Percentiles rank a stretch among this genome's conserved stretches.
Evolutionary conservation across 257 asterid species (phyloP).

Genomic region (Penstemon davidsonii): DNA sequence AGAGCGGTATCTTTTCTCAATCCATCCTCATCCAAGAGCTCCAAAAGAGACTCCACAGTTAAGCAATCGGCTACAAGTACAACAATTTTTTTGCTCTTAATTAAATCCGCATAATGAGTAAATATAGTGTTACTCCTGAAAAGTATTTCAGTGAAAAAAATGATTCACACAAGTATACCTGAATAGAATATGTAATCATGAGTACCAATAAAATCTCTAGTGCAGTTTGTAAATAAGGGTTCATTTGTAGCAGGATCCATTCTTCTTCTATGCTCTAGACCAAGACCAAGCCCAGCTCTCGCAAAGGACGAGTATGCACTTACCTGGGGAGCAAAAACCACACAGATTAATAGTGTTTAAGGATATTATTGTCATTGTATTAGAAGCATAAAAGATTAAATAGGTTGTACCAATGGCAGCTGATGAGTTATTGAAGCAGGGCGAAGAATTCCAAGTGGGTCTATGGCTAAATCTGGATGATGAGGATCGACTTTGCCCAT

Average conservation of each 20-base stretch:
- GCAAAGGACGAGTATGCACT: constrained; percentile 99
- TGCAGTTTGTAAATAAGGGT: constrained; percentile 89
- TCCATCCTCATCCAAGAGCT: constrained; percentile 94
- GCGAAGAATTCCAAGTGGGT: constrained; percentile 87
- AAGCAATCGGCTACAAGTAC: constrained; percentile 70
- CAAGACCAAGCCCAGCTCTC: constrained; percentile 67
- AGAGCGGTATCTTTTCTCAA: constrained; percentile 95
- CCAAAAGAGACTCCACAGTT: constrained; percentile 87
- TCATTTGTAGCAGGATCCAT: constrained; percentile 87
- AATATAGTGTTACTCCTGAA: constrained; percentile 12
- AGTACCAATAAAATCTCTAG: constrained; percentile 90
- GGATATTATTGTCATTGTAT: not conserved
- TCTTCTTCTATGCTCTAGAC: constrained; percentile 80
- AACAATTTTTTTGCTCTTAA: not conserved
- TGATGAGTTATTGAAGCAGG: constrained; percentile 72
- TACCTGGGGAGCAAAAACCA: constrained; percentile 50
- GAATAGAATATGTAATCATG: constrained; percentile 97
- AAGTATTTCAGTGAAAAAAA: not conserved
- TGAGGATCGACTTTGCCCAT: constrained; percentile 92
- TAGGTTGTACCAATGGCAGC: constrained; percentile 76
- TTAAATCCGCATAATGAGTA: not conserved
- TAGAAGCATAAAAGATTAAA: not conserved
- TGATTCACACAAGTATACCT: constrained; percentile 43
- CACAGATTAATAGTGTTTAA: constrained; percentile 9
- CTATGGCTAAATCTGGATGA: constrained; percentile 79